phyloP scores from a whole-genome alignment of 1,139 yeast genomes.

The Saccharomyces hybrid region DNA sequence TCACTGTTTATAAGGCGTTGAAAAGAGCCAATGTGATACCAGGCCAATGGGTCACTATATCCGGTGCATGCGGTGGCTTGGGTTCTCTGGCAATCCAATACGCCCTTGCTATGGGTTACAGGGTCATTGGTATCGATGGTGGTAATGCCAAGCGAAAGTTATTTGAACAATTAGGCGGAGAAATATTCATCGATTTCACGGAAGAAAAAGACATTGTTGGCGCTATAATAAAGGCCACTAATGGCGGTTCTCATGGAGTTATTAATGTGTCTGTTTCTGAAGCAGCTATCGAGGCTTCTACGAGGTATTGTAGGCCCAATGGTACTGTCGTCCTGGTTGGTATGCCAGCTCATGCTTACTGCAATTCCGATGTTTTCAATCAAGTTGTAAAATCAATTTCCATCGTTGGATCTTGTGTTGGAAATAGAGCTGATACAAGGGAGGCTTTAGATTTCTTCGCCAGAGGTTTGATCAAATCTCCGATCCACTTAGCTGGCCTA shows the following conservation, averaged over 20 bases:
- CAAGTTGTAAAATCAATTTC: constrained; percentile 50
- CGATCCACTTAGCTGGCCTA: constrained; percentile 53
- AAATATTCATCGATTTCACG: constrained; percentile 58
- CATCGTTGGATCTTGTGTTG: constrained; percentile 59
- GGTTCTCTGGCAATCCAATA: constrained; percentile 76
- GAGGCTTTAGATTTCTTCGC: constrained; percentile 61
- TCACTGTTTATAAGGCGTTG: constrained; percentile 76
- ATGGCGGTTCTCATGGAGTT: constrained; percentile 75
- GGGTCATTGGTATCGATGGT: constrained; percentile 71
- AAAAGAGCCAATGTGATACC: constrained; percentile 58
- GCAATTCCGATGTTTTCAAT: constrained; percentile 49
- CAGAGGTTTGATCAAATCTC: constrained; percentile 56
- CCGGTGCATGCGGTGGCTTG: constrained; percentile 83
- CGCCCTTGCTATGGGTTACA: constrained; percentile 74
- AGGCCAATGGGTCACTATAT: constrained; percentile 73
- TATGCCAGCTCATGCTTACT: constrained; percentile 63
- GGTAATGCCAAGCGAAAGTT: constrained; percentile 57
- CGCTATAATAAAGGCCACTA: constrained; percentile 50
- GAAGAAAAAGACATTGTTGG: constrained; percentile 43
- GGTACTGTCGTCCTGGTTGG: constrained; percentile 81
- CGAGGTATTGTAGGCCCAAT: constrained; percentile 59
- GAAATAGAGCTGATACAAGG: constrained; percentile 64
- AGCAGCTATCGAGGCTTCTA: constrained; percentile 60
- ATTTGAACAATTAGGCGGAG: constrained; percentile 57
- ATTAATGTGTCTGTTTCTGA: constrained; percentile 75